These are phyloP conservation scores for Colletotrichum scovillei DNA, from an alignment of 2,329 filamentous ascomycete species.

Conservation along the genomic window DNA sequence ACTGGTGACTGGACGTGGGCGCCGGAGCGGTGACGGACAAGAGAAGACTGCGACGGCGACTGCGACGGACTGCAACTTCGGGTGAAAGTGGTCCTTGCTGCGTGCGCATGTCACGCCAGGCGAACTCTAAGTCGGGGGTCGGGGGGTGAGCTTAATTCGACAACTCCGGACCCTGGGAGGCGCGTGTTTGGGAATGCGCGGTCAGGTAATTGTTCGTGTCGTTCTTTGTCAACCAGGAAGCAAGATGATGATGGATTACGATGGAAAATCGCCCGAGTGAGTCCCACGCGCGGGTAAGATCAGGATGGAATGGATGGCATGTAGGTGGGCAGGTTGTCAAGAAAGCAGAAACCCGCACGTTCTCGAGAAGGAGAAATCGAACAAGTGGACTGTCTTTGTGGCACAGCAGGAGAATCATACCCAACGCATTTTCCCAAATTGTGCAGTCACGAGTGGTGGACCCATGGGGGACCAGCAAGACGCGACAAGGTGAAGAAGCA, in stretches of 20 bases:
- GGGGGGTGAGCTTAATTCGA: conserved; percentile 34
- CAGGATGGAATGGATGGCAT: background rate
- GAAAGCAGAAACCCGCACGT: background rate
- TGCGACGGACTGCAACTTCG: conserved; percentile 26
- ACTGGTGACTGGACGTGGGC: too few species aligned
- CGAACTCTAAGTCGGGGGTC: conserved; percentile 15
- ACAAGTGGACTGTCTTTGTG: background rate
- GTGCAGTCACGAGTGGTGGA: background rate
- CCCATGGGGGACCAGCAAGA: background rate
- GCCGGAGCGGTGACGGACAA: background rate
- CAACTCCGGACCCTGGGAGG: conserved; percentile 11
- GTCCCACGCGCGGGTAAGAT: background rate
- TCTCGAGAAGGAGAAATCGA: background rate
- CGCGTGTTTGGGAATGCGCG: background rate
- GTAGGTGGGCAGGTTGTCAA: background rate
- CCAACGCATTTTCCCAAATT: background rate
- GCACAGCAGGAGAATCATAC: background rate
- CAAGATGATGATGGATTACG: background rate
- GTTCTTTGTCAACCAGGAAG: background rate
- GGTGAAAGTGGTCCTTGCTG: conserved; percentile 31
- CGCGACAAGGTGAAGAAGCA: background rate
- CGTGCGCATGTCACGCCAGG: conserved; percentile 18
- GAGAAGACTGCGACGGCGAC: background rate
- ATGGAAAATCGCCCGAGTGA: background rate
- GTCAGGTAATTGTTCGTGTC: background rate